Percentiles rank a stretch among this genome's conserved stretches.
Evolutionary conservation across 495 filamentous ascomycete genomes (phyloP).

Genomic region (Melanomma pulvis-pyrius): DNA sequence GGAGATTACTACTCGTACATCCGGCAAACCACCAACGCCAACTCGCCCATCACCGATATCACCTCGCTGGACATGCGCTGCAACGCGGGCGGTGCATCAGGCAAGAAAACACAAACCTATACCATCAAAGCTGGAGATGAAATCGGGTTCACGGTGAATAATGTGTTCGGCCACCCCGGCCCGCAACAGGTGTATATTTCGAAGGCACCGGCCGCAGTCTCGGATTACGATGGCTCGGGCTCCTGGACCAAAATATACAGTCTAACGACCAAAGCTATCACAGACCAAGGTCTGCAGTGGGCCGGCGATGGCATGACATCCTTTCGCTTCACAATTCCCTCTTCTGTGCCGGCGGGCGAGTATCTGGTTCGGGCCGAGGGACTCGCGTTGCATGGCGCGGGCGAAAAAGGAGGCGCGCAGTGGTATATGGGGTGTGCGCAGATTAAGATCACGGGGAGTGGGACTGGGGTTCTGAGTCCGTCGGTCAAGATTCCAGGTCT

Average conservation of each 20-base stretch:
- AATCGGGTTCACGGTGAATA: conserved; percentile 11
- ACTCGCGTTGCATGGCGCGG: conserved; percentile 54
- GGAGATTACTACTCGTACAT: conserved; percentile 13
- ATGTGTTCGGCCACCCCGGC: conserved; percentile 10
- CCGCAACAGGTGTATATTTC: conserved; percentile 33
- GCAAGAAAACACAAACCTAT: conserved; percentile 7
- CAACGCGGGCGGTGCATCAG: conserved; percentile 17
- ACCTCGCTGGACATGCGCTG: conserved; percentile 15
- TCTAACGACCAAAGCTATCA: not conserved
- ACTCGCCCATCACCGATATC: conserved; percentile 16
- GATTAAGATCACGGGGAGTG: conserved; percentile 32
- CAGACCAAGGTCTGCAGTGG: conserved; percentile 7
- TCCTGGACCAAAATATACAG: conserved; percentile 42
- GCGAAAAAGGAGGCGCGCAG: conserved; percentile 30
- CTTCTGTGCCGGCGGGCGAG: conserved; percentile 56
- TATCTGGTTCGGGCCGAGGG: conserved; percentile 65
- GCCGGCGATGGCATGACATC: conserved; percentile 2
- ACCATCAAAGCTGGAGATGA: conserved; percentile 9
- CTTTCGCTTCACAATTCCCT: conserved; percentile 53
- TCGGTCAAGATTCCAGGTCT: conserved; percentile 24
- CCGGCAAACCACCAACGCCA: conserved; percentile 16
- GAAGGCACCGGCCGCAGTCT: conserved; percentile 37
- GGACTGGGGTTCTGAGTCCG: conserved; percentile 16
- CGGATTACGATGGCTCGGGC: conserved; percentile 41
- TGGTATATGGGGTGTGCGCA: conserved; percentile 39